phyloP scores from a whole-genome alignment of 768 basidiomycete genomes.

The Sutorius australiensis region DNA sequence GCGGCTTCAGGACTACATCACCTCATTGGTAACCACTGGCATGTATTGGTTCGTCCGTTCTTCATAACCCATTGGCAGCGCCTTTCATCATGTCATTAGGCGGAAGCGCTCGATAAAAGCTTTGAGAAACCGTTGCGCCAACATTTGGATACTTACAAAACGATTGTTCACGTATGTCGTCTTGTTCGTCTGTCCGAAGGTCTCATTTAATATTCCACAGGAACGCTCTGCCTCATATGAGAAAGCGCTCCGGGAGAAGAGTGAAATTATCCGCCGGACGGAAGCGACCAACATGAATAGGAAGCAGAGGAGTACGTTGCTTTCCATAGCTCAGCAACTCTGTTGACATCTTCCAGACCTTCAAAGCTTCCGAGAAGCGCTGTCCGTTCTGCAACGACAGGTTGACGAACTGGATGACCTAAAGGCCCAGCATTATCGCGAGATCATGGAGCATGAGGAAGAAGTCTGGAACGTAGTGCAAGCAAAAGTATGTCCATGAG shows the following conservation, averaged over 20 bases:
- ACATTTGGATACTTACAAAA: constrained; percentile 76
- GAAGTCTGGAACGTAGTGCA: constrained; percentile 94
- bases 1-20: constrained; percentile 88
- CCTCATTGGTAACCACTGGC: constrained; percentile 89
- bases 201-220: constrained; percentile 35
- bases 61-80: constrained; percentile 5
- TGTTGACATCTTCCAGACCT: constrained; percentile 54
- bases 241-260: constrained; percentile 76
- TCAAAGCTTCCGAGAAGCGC: constrained; percentile 81
- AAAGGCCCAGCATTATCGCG: constrained; percentile 80
- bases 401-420: constrained; percentile 89
- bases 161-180: constrained; percentile 58
- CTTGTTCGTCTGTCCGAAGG: neutral
- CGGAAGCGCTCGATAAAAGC: constrained; percentile 79
- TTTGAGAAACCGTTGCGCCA: constrained; percentile 89
- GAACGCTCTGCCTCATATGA: constrained; percentile 87
- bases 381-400: constrained; percentile 77
- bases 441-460: constrained; percentile 89
- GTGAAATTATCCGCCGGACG: constrained; percentile 77
- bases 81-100: constrained; percentile 40
- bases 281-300: constrained; percentile 82
- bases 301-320: constrained; percentile 74
- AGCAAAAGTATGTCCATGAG: constrained; percentile 55
- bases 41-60: constrained; percentile 65
- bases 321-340: constrained; percentile 6